phyloP scores from a whole-genome alignment of 257 asterid species.

The Agastache rugosa region DNA sequence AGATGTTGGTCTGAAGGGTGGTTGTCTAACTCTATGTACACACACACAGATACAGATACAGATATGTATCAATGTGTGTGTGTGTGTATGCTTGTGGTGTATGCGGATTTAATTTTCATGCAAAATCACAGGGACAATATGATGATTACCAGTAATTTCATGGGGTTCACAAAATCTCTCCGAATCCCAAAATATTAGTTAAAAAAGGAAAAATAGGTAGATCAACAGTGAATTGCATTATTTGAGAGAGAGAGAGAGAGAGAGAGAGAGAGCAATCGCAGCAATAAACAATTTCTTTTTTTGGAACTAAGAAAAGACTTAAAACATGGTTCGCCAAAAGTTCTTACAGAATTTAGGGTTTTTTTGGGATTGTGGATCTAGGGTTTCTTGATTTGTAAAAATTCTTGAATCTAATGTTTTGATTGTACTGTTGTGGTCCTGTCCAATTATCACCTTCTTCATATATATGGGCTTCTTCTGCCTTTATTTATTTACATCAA shows the following conservation, averaged over 20 bases:
- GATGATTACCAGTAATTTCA: conserved; percentile 35
- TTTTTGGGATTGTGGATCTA: conserved; percentile 42
- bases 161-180: conserved; percentile 50
- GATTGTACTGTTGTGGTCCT: conserved; percentile 36
- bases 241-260: conserved; percentile 48
- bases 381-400: conserved; percentile 41
- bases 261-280: background rate
- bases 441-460: background rate
- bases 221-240: conserved; percentile 48
- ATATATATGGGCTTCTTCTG: background rate
- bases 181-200: conserved; percentile 44
- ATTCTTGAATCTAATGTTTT: conserved; percentile 9
- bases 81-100: background rate
- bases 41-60: background rate
- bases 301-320: background rate
- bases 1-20: conserved; percentile 4
- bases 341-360: conserved; percentile 46
- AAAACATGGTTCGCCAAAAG: conserved; percentile 28
- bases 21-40: conserved; percentile 2
- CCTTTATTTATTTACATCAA: background rate
- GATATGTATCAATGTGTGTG: background rate
- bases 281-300: conserved; percentile 10
- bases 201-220: conserved; percentile 18
- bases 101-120: conserved; percentile 22
- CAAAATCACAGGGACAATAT: conserved; percentile 25